These are phyloP conservation scores for Tetrastigma voinierianum DNA, from an alignment of 164 flowering plant species.

Conservation along the genomic window DNA sequence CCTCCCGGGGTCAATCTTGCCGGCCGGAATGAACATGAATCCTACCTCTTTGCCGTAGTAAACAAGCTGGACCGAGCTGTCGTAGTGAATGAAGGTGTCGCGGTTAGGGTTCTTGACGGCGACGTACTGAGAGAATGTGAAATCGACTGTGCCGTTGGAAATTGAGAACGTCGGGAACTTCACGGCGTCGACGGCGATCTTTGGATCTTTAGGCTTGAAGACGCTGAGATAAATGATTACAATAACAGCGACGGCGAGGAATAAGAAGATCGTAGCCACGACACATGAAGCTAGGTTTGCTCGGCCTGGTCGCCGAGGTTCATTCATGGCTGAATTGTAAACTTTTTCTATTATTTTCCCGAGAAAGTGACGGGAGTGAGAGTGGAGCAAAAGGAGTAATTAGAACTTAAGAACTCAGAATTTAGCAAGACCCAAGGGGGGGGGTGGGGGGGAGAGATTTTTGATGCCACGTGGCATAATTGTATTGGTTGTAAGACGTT, in stretches of 20 bases:
- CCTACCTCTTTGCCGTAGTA: conserved; percentile 26
- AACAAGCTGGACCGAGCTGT: conserved; percentile 34
- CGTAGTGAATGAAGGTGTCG: conserved; percentile 35
- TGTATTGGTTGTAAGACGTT: no score
- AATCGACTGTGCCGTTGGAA: conserved; percentile 30
- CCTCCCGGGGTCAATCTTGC: conserved; percentile 24
- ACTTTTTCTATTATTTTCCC: no score
- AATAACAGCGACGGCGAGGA: conserved; percentile 13
- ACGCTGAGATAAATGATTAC: conserved; percentile 25
- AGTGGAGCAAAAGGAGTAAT: no score
- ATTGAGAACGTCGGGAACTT: conserved; percentile 30
- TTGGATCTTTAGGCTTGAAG: conserved; percentile 32
- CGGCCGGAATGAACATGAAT: conserved; percentile 36
- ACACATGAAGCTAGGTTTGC: conserved; percentile 32
- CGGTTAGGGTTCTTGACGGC: conserved; percentile 39
- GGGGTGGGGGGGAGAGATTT: no score
- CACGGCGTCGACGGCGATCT: conserved; percentile 25
- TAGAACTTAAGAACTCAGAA: no score
- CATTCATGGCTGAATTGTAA: not conserved
- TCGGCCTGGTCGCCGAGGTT: not conserved
- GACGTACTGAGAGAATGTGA: conserved; percentile 32
- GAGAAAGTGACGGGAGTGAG: no score
- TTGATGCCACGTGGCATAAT: no score
- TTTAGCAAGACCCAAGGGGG: no score
- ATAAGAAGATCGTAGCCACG: conserved; percentile 29